Percentiles rank a stretch among this genome's conserved stretches.
phyloP scores from a whole-genome alignment of 768 basidiomycete species.

The Leucocoprinus sp. region DNA sequence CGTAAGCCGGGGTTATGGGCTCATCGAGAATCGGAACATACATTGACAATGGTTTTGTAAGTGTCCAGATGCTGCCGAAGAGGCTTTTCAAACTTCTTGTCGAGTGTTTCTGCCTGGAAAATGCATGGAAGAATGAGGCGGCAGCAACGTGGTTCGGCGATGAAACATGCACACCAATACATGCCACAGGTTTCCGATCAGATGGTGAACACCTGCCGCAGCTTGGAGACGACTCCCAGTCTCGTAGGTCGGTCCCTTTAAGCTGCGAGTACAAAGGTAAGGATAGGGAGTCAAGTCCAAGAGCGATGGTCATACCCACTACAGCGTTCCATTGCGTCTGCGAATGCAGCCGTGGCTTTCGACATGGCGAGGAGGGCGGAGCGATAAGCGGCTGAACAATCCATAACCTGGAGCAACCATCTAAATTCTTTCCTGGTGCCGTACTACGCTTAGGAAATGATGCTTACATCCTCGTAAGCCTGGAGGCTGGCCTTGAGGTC shows the following conservation, averaged over 20 bases:
- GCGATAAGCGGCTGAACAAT: constrained; percentile 70
- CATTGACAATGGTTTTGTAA: constrained; percentile 67
- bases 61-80: constrained; percentile 76
- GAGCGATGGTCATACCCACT: constrained; percentile 49
- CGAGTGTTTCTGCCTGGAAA: constrained; percentile 70
- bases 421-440: background rate
- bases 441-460: background rate
- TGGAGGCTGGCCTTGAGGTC: constrained; percentile 73
- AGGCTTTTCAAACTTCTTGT: constrained; percentile 85
- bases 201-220: constrained; percentile 81
- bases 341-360: constrained; percentile 76
- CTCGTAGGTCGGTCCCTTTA: constrained; percentile 77
- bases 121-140: background rate
- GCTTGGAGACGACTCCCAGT: constrained; percentile 77
- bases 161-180: constrained; percentile 54
- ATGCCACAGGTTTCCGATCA: constrained; percentile 90
- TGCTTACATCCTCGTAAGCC: constrained; percentile 70
- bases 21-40: constrained; percentile 21
- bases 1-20: background rate
- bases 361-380: constrained; percentile 75
- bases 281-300: background rate
- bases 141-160: constrained; percentile 4
- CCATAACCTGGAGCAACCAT: constrained; percentile 51
- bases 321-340: constrained; percentile 79
- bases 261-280: constrained; percentile 26